Evolutionary conservation across 106 monocot genomes (phyloP).

Genomic region (Phalaenopsis equestris): DNA sequence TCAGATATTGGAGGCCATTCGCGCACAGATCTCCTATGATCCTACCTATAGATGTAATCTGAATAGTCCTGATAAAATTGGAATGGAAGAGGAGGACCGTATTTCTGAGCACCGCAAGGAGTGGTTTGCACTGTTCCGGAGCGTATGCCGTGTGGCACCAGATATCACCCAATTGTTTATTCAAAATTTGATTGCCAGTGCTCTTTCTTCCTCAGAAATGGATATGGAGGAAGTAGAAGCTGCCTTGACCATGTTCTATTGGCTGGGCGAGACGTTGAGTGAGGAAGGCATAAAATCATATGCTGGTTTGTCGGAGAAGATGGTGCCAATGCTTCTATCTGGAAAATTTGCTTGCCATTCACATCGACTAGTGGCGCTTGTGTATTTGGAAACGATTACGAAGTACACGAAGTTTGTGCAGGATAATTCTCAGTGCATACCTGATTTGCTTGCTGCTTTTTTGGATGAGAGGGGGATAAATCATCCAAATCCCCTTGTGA

Average conservation of each 20-base stretch:
- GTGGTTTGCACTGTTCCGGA: constrained; percentile 47
- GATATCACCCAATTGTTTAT: constrained; percentile 66
- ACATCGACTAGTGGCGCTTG: constrained; percentile 81
- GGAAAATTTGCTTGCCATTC: constrained; percentile 68
- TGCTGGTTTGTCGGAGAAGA: constrained; percentile 41
- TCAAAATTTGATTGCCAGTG: constrained; percentile 35
- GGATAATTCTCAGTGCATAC: constrained; percentile 73
- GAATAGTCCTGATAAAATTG: constrained; percentile 75
- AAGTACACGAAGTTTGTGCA: constrained; percentile 91
- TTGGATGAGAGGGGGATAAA: constrained; percentile 86
- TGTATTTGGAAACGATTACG: constrained; percentile 72
- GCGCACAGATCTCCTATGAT: constrained; percentile 50
- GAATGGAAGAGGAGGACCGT: constrained; percentile 81
- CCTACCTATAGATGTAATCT: constrained; percentile 60
- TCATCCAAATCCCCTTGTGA: constrained; percentile 67
- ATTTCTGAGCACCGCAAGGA: constrained; percentile 74
- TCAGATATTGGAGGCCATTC: constrained; percentile 63
- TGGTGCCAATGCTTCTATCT: constrained; percentile 70
- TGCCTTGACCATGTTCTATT: constrained; percentile 58
- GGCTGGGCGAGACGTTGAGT: constrained; percentile 64
- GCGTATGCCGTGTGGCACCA: constrained; percentile 61
- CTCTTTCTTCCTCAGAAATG: constrained; percentile 34
- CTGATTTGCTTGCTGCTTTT: constrained; percentile 54
- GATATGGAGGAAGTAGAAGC: constrained; percentile 85
- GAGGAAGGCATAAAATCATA: constrained; percentile 63